Evolutionary conservation across 768 basidiomycete genomes (phyloP).

Genomic region (Mycena metata): DNA sequence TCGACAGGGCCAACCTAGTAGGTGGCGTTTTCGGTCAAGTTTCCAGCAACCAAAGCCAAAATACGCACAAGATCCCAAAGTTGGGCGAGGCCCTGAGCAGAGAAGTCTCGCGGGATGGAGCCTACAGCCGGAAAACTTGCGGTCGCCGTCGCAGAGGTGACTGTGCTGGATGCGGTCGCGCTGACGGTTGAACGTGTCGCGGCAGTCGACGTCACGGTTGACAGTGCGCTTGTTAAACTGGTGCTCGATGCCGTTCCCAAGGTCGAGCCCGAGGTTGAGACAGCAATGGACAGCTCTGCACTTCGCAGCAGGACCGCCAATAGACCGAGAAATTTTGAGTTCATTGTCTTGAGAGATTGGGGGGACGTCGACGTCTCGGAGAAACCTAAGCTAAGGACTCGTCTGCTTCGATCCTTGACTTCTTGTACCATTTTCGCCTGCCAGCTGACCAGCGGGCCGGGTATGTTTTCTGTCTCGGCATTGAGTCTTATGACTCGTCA

Average conservation of each 20-base stretch:
- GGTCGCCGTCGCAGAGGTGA: conserved; percentile 23
- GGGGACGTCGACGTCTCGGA: too few relatives aligned
- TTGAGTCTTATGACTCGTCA: too few relatives aligned
- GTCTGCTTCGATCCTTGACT: too few relatives aligned
- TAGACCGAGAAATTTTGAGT: background rate
- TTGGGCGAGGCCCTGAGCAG: conserved; percentile 51
- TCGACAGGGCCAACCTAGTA: conserved; percentile 58
- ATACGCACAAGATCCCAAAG: conserved; percentile 58
- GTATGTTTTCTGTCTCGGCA: too few relatives aligned
- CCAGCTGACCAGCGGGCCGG: too few relatives aligned
- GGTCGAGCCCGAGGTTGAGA: conserved; percentile 3
- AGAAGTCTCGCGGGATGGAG: conserved; percentile 56
- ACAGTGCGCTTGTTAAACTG: background rate
- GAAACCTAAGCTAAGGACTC: too few relatives aligned
- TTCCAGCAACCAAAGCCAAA: background rate
- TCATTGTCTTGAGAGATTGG: background rate
- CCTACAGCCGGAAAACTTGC: conserved; percentile 56
- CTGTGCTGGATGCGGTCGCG: conserved; percentile 16
- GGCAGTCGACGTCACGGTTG: background rate
- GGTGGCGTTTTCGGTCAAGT: background rate
- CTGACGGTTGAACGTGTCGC: background rate
- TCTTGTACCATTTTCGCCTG: too few relatives aligned
- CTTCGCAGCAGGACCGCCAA: background rate
- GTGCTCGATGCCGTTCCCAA: background rate
- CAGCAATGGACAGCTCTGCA: background rate